These are phyloP conservation scores for Galerina marginata DNA, from an alignment of 768 basidiomycete genomes.

Conservation along the genomic window DNA sequence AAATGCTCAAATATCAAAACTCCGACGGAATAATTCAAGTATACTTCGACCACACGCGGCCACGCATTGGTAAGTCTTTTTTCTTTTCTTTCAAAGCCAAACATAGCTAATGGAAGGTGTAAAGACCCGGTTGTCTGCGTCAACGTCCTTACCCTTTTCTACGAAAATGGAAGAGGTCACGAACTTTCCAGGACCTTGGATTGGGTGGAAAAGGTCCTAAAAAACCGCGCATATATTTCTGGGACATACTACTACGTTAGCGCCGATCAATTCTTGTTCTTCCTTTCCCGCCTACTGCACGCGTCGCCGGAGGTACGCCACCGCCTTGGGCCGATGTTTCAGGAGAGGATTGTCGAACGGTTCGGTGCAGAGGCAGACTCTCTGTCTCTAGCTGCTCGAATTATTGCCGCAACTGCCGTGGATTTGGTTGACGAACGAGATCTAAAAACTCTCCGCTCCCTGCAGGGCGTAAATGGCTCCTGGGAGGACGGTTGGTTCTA, in stretches of 20 bases:
- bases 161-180: constrained; percentile 14
- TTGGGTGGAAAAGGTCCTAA: constrained; percentile 18
- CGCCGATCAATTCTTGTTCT: constrained; percentile 21
- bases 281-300: constrained; percentile 19
- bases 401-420: constrained; percentile 48
- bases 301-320: background rate
- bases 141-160: constrained; percentile 21
- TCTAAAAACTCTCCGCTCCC: constrained; percentile 44
- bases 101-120: background rate
- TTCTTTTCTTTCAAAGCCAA: background rate
- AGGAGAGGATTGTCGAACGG: constrained; percentile 14
- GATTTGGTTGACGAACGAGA: constrained; percentile 51
- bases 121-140: constrained; percentile 20
- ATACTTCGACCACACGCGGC: constrained; percentile 38
- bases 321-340: constrained; percentile 1
- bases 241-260: constrained; percentile 23
- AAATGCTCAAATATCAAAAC: constrained; percentile 58
- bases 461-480: constrained; percentile 61
- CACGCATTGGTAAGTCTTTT: constrained; percentile 3
- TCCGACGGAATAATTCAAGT: constrained; percentile 58
- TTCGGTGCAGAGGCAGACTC: constrained; percentile 13
- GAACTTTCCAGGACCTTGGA: constrained; percentile 17
- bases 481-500: constrained; percentile 64
- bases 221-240: constrained; percentile 16
- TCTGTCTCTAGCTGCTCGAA: constrained; percentile 61